A percentile compares a stretch with the other conserved stretches of the same genome.
These are phyloP conservation scores for Colletotrichum orchidophilum DNA, from an alignment of 2,329 filamentous ascomycete species.

Conservation along the genomic window DNA sequence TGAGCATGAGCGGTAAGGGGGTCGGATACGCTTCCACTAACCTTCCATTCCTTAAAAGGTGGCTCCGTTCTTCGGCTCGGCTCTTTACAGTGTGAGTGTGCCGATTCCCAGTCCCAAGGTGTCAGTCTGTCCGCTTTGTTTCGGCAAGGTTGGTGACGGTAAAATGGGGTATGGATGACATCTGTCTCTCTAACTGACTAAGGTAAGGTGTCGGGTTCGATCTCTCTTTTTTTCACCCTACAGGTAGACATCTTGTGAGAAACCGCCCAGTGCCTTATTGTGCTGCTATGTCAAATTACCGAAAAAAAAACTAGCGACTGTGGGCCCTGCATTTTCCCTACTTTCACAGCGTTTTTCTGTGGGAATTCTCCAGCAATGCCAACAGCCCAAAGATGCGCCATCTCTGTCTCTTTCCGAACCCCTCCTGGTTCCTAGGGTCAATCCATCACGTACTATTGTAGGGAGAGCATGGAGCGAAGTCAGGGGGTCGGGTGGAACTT, in stretches of 20 bases:
- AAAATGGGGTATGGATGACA: background rate
- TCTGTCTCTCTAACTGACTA: background rate
- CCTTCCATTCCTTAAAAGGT: background rate
- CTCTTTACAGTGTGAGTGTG: background rate
- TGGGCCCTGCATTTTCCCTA: background rate
- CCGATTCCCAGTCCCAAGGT: background rate
- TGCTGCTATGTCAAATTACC: background rate
- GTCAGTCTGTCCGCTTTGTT: background rate
- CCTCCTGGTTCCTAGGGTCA: conserved; percentile 10
- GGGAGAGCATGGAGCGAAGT: background rate
- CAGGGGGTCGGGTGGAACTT: too few species aligned
- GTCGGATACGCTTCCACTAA: conserved; percentile 24
- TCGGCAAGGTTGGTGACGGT: background rate
- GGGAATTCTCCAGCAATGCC: background rate
- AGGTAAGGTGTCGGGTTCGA: background rate
- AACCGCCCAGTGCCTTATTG: background rate
- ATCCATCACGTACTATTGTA: too few species aligned
- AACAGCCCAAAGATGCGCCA: background rate
- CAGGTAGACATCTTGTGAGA: background rate
- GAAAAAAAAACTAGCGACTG: background rate
- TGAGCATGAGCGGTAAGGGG: conserved; percentile 5
- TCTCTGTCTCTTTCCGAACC: background rate
- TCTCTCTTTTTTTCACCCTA: background rate
- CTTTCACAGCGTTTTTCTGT: conserved; percentile 17
- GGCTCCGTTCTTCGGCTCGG: conserved; percentile 26